phyloP scores from a whole-genome alignment of 345 rosid genomes.

The Moricandia arvensis region DNA sequence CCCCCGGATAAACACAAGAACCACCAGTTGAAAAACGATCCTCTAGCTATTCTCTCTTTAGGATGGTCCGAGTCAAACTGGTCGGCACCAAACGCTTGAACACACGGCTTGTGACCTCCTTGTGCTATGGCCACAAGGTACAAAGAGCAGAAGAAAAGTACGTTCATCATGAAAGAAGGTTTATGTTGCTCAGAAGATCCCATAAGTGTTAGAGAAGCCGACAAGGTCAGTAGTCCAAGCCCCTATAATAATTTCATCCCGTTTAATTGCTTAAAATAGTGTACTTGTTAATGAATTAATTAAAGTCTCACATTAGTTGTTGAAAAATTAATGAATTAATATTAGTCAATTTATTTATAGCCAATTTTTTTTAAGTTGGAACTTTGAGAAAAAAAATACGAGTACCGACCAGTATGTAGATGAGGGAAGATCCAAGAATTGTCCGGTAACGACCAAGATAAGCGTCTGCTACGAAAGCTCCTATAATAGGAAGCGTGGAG shows the following conservation, averaged over 20 bases:
- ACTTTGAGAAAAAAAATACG: neutral
- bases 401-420: slow-evolving; percentile 4
- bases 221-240: slow-evolving; percentile 2
- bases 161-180: slow-evolving; percentile 4
- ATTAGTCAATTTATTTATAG: too few species aligned
- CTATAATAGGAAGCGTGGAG: slow-evolving; percentile 10
- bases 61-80: slow-evolving; percentile 11
- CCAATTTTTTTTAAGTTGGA: neutral
- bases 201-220: neutral
- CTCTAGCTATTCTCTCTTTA: slow-evolving; percentile 1
- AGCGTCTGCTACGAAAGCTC: slow-evolving; percentile 15
- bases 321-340: neutral
- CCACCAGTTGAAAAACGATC: slow-evolving; percentile 16
- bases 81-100: slow-evolving; percentile 18
- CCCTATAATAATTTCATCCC: neutral
- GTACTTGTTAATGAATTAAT: neutral
- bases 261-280: neutral
- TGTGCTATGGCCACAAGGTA: slow-evolving; percentile 8
- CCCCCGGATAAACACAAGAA: slow-evolving; percentile 3
- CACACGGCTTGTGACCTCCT: slow-evolving; percentile 16
- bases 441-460: slow-evolving; percentile 19
- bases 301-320: neutral
- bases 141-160: slow-evolving; percentile 11
- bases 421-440: slow-evolving; percentile 9
- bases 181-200: slow-evolving; percentile 1